phyloP scores from a whole-genome alignment of 2,329 filamentous ascomycete genomes.

The Beauveria sp. region DNA sequence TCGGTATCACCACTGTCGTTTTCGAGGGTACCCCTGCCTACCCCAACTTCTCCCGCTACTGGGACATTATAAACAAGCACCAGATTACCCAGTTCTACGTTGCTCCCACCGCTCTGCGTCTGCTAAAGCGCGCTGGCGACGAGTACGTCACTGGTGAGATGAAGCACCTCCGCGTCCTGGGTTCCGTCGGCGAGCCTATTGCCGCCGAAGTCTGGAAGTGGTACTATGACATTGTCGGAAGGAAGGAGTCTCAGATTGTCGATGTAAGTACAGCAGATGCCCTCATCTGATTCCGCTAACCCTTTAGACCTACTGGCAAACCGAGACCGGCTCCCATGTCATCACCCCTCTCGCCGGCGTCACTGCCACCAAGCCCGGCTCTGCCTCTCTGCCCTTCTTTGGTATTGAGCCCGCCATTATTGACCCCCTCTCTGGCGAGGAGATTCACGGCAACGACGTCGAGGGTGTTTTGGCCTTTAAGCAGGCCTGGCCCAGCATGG shows the following conservation, averaged over 20 bases:
- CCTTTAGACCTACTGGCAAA: slow-evolving; percentile 95
- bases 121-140: slow-evolving; percentile 92
- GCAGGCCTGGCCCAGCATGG: slow-evolving; percentile 98
- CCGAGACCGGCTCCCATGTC: slow-evolving; percentile 93
- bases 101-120: slow-evolving; percentile 82
- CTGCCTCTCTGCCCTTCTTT: slow-evolving; percentile 94
- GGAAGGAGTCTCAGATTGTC: slow-evolving; percentile 85
- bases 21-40: slow-evolving; percentile 98
- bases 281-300: slow-evolving; percentile 3
- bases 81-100: slow-evolving; percentile 97
- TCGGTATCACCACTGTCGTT: slow-evolving; percentile 90
- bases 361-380: slow-evolving; percentile 93
- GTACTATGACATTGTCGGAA: slow-evolving; percentile 94
- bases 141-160: slow-evolving; percentile 86
- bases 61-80: slow-evolving; percentile 96
- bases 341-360: slow-evolving; percentile 90
- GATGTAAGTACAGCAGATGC: slow-evolving; percentile 58
- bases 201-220: slow-evolving; percentile 99
- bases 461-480: slow-evolving; percentile 97
- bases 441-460: slow-evolving; percentile 91
- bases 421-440: slow-evolving; percentile 88
- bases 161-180: slow-evolving; percentile 81
- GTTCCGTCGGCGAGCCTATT: slow-evolving; percentile 95
- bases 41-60: slow-evolving; percentile 96
- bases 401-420: slow-evolving; percentile 97